Evolutionary conservation across 495 filamentous ascomycete genomes (phyloP).

Genomic region (Hamigera avellanea): DNA sequence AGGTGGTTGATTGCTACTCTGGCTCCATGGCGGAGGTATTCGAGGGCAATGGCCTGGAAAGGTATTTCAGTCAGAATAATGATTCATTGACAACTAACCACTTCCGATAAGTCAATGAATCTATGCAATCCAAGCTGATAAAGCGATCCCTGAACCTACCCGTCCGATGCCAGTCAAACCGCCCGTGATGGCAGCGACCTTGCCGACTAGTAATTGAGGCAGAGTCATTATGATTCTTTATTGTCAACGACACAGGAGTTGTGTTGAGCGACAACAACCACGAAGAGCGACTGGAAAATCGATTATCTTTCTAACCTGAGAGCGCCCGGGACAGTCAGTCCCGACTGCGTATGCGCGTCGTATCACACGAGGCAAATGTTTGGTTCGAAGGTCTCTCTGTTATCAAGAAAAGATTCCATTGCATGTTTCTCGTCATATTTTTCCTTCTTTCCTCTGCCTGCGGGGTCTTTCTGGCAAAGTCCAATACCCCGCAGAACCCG

Average conservation of each 20-base stretch:
- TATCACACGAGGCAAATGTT: no score
- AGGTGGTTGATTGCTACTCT: constrained; percentile 63
- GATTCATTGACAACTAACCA: no score
- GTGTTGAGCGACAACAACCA: background rate
- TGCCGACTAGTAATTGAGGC: constrained; percentile 47
- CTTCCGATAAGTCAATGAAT: no score
- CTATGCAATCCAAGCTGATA: no score
- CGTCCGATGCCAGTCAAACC: constrained; percentile 68
- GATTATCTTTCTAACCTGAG: no score
- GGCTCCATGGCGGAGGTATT: constrained; percentile 58
- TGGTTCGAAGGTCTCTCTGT: no score
- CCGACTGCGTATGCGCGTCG: no score
- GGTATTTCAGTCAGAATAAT: no score
- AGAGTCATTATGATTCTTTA: constrained; percentile 15
- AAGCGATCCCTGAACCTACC: constrained; percentile 17
- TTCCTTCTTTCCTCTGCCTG: background rate
- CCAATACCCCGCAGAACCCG: constrained; percentile 4
- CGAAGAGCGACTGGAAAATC: background rate
- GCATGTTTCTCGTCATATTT: background rate
- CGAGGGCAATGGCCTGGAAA: constrained; percentile 51
- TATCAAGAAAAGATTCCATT: no score
- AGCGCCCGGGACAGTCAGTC: no score
- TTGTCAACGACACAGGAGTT: background rate
- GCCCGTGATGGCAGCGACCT: constrained; percentile 66
- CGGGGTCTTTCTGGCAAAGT: background rate